Evolutionary conservation across 2,329 filamentous ascomycete genomes (phyloP).

Genomic region (Pseudocercospora macadamiae): DNA sequence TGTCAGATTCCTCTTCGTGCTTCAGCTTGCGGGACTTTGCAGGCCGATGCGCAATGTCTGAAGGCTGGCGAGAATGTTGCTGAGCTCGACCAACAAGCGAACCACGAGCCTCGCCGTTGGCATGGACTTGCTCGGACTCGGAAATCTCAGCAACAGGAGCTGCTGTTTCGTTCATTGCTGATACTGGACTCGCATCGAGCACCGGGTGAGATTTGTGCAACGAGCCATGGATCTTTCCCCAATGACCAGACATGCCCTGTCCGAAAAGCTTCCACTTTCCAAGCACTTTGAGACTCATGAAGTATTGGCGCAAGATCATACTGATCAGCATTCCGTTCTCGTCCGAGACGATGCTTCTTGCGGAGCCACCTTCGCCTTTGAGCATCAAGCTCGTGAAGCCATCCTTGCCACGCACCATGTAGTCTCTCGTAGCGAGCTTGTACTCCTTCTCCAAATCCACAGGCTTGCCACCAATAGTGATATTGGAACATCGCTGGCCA

Average conservation of each 20-base stretch:
- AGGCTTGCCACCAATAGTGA: conserved; percentile 63
- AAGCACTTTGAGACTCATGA: conserved; percentile 80
- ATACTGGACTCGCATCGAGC: conserved; percentile 27
- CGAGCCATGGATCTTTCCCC: conserved; percentile 65
- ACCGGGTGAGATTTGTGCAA: conserved; percentile 56
- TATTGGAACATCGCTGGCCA: conserved; percentile 65
- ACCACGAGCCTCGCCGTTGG: conserved; percentile 4
- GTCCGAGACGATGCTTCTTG: conserved; percentile 78
- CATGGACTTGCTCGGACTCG: not conserved
- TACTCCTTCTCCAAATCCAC: conserved; percentile 69
- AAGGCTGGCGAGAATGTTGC: conserved; percentile 16
- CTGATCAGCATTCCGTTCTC: conserved; percentile 87
- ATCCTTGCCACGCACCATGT: conserved; percentile 80
- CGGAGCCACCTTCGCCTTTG: conserved; percentile 72
- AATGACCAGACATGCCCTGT: conserved; percentile 64
- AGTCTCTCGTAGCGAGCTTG: conserved; percentile 76
- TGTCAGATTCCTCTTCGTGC: conserved; percentile 29
- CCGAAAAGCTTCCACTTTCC: conserved; percentile 78
- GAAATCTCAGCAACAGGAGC: conserved; percentile 20
- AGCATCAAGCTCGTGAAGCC: conserved; percentile 79
- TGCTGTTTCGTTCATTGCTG: not conserved
- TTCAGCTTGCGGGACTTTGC: conserved; percentile 15
- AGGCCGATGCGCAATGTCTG: conserved; percentile 17
- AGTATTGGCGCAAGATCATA: conserved; percentile 86
- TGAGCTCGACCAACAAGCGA: conserved; percentile 13